These are phyloP conservation scores for Wickerhamiella galacta DNA, from an alignment of 805 yeast species.

Conservation along the genomic window DNA sequence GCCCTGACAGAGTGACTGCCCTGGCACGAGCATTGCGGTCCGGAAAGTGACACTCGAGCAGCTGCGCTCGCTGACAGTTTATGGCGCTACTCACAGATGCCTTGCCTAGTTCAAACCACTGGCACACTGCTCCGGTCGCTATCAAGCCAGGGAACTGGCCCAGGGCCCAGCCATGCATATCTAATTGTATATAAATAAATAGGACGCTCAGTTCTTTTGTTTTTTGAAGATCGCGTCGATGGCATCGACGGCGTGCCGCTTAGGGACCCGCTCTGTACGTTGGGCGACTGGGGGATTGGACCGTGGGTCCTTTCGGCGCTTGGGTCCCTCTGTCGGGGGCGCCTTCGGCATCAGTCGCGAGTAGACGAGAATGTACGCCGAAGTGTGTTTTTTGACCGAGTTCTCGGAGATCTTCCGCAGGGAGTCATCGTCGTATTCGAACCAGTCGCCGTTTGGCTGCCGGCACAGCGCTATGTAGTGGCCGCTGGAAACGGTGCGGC, in stretches of 20 bases:
- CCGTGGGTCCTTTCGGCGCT: not conserved
- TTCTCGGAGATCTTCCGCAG: constrained; percentile 56
- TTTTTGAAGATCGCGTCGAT: constrained; percentile 18
- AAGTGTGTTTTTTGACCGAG: constrained; percentile 62
- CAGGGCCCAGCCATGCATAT: not conserved
- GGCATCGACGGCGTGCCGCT: constrained; percentile 10
- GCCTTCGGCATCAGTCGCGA: constrained; percentile 30
- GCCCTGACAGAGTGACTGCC: no score
- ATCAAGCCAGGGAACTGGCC: no score
- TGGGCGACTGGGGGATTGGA: not conserved
- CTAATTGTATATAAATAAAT: not conserved
- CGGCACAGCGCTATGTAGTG: constrained; percentile 84
- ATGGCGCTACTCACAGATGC: no score
- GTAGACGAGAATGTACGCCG: constrained; percentile 82
- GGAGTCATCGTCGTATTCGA: constrained; percentile 85
- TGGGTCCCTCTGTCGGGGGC: no score
- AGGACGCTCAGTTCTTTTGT: not conserved
- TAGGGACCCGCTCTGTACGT: not conserved
- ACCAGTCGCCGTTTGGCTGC: constrained; percentile 88
- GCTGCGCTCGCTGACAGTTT: no score
- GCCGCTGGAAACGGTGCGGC: constrained; percentile 81
- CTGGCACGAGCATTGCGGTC: no score
- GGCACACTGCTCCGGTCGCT: no score
- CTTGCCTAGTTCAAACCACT: no score
- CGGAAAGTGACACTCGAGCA: no score